Conservation (phyloP, 495 filamentous ascomycete species). For the Podospora sp. region DNA sequence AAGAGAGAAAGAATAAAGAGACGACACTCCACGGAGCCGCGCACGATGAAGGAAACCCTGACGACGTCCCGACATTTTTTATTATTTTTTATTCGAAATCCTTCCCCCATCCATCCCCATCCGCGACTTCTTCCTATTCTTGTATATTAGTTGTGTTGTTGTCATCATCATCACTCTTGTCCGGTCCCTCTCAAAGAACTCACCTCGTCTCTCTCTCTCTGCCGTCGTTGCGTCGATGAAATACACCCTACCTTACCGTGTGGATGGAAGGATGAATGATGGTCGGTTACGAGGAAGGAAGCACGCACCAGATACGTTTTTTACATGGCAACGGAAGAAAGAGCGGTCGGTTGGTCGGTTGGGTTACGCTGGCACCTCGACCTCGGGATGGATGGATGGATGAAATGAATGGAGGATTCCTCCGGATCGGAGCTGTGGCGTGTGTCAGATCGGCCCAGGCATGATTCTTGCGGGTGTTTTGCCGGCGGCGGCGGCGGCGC, state of each 20-base stretch:
- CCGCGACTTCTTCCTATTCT: neutral
- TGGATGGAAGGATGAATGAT: neutral
- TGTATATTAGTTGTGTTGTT: neutral
- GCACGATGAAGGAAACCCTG: neutral
- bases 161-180: neutral
- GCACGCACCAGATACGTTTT: neutral
- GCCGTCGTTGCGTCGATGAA: too few species aligned
- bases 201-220: neutral
- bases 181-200: neutral
- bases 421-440: neutral
- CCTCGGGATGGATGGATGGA: too few species aligned
- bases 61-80: neutral
- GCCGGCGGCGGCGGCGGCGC: neutral
- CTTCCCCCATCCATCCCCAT: neutral
- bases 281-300: neutral
- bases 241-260: neutral
- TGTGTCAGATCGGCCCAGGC: neutral
- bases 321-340: neutral
- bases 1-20: neutral
- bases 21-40: neutral
- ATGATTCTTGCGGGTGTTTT: neutral
- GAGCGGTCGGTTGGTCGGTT: too few species aligned
- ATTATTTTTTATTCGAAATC: neutral
- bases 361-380: too few species aligned
- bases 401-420: neutral